Evolutionary conservation across 225 moss, liverwort and hornwort genomes (phyloP), one percentile per base, ranked within the genome.

Genomic region (Sphagnum tenellum): DNA sequence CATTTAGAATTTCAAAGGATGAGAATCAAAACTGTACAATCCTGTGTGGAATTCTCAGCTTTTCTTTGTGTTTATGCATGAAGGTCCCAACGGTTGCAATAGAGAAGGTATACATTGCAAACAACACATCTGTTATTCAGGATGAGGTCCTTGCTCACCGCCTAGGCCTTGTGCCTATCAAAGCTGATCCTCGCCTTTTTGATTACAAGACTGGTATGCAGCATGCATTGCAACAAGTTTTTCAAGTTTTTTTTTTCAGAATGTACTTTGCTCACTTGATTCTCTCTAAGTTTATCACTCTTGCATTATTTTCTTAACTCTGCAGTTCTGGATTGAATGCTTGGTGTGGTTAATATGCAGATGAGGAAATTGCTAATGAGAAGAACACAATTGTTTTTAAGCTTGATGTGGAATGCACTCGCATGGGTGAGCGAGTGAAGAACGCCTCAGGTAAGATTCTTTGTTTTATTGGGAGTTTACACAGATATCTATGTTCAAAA

Each of bases 11-110:
- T 29, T 29, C 29, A 29, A 29, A 29, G 29, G 29, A 29, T 1
- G 29, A 1, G 29, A 29, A 29, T 29, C 29, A 29, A 29, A 29
- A 29, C 29, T 29, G 0, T 29, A 29, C 29, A 29, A 29, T 29
- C 29, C 29, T 1, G 29, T 29, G 29, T 29, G 29, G 29, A 29
- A 29, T 29, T 29, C 29, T 29, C 29, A 29, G 29, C 29, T 29
- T 29, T 29, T 29, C 29, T 29, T 29, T 29, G 14, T 57, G 44
- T 12, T 29, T 44, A 10, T 12, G 46, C n/a, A 59, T 72, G 80
- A 90, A 98, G 98, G 89, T 98, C 44, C 98, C 98, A 11, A 98
- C 98, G 3, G 90, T 98, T 87, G 98, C 98, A 5, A 93, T 93
- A 79, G 98, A 98, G 76, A 98, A 98, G 73, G 89, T 98, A 29